These are phyloP conservation scores for Trichosporon coremiiforme DNA, from an alignment of 1,284 basidiomycete species.

Conservation along the genomic window DNA sequence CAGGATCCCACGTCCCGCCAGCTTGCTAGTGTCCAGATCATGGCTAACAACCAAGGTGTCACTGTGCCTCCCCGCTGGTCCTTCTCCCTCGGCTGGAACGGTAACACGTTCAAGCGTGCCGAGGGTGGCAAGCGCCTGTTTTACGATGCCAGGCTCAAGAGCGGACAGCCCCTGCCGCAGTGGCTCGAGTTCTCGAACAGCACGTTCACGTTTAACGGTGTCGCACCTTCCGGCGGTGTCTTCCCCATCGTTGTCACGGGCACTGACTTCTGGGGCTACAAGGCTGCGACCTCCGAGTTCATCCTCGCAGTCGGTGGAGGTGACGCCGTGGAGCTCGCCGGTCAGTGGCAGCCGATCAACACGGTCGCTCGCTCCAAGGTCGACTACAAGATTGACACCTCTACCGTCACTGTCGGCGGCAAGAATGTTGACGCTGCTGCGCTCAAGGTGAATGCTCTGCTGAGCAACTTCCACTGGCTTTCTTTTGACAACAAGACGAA, in stretches of 20 bases:
- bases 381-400: constrained; percentile 42
- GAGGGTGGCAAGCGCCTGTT: constrained; percentile 40
- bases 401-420: constrained; percentile 43
- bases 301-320: constrained; percentile 53
- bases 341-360: constrained; percentile 35
- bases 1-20: constrained; percentile 41
- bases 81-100: constrained; percentile 61
- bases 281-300: constrained; percentile 54
- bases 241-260: constrained; percentile 54
- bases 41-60: constrained; percentile 52
- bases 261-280: constrained; percentile 55
- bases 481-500: constrained; percentile 51
- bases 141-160: constrained; percentile 56
- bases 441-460: constrained; percentile 44
- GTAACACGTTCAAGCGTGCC: constrained; percentile 51
- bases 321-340: constrained; percentile 39
- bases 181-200: constrained; percentile 61
- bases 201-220: constrained; percentile 61
- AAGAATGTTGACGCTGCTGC: constrained; percentile 39
- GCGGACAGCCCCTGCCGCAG: constrained; percentile 51
- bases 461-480: constrained; percentile 54
- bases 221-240: constrained; percentile 57
- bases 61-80: constrained; percentile 58
- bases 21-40: constrained; percentile 46
- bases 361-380: constrained; percentile 43